Evolutionary conservation across 306 rosid species (phyloP).

Genomic region (Rosa chinensis): DNA sequence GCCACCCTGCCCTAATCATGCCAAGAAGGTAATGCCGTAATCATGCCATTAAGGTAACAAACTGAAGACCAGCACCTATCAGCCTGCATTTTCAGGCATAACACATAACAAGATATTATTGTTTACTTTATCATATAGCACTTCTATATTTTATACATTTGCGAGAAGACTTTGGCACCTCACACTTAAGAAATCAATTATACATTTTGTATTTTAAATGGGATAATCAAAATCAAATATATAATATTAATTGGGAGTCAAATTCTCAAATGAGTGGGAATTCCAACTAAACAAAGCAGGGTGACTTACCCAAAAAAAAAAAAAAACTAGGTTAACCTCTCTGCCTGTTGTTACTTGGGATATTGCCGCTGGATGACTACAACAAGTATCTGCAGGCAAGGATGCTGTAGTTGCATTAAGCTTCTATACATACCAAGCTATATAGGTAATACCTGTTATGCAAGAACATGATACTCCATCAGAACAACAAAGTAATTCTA

Average conservation of each 20-base stretch:
- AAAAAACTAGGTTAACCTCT: too few species aligned
- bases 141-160: background rate
- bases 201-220: background rate
- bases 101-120: background rate
- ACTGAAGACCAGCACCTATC: background rate
- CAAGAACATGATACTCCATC: constrained; percentile 22
- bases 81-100: constrained; percentile 5
- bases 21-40: background rate
- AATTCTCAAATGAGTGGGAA: too few species aligned
- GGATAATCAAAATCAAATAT: background rate
- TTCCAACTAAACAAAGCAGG: too few species aligned
- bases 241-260: too few species aligned
- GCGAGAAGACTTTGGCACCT: background rate
- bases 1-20: background rate
- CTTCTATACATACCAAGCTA: constrained; percentile 61
- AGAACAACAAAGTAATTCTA: background rate
- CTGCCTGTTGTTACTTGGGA: too few species aligned
- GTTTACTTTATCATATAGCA: background rate
- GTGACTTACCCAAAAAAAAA: too few species aligned
- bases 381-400: too few species aligned
- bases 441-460: constrained; percentile 66
- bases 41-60: background rate
- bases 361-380: too few species aligned
- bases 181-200: background rate
- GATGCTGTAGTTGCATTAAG: constrained; percentile 50